These are phyloP conservation scores for Chytridiales sp. DNA, from an alignment of 371 early-diverging fungal genomes.

Conservation along the genomic window DNA sequence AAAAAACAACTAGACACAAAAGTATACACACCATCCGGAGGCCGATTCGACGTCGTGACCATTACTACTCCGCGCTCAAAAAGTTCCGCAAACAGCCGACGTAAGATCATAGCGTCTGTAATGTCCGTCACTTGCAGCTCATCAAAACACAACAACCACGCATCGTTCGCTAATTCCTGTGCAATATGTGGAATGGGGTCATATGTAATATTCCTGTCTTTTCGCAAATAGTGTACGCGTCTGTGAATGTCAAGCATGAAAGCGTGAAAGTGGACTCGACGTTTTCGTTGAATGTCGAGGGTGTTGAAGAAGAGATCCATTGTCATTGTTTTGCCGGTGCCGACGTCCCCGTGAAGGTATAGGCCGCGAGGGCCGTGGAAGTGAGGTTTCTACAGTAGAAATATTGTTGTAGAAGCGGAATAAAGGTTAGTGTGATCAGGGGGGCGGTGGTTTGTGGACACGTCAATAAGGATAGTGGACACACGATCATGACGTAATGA, in stretches of 20 bases:
- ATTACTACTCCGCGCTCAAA: constrained; percentile 86
- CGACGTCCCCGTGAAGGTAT: constrained; percentile 80
- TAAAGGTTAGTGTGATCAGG: no score
- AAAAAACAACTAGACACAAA: background rate
- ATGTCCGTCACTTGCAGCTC: constrained; percentile 97
- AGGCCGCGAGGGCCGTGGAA: constrained; percentile 56
- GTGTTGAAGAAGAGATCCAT: constrained; percentile 92
- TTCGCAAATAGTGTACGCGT: constrained; percentile 74
- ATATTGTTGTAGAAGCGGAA: no score
- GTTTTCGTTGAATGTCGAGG: constrained; percentile 66
- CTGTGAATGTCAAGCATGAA: constrained; percentile 93
- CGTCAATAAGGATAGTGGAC: no score
- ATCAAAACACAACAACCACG: constrained; percentile 90
- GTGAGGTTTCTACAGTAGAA: background rate
- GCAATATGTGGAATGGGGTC: constrained; percentile 83
- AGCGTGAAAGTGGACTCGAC: constrained; percentile 91
- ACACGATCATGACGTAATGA: no score
- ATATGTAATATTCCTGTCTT: constrained; percentile 42
- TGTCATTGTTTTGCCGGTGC: constrained; percentile 91
- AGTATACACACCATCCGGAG: constrained; percentile 66
- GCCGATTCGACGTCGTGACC: constrained; percentile 92
- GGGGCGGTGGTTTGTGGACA: no score
- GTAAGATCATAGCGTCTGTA: constrained; percentile 93
- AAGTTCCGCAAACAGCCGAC: constrained; percentile 74
- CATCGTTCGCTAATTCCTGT: constrained; percentile 72